Conservation (phyloP, 2,329 filamentous ascomycete genomes). For the Elsinoe necatrix region DNA sequence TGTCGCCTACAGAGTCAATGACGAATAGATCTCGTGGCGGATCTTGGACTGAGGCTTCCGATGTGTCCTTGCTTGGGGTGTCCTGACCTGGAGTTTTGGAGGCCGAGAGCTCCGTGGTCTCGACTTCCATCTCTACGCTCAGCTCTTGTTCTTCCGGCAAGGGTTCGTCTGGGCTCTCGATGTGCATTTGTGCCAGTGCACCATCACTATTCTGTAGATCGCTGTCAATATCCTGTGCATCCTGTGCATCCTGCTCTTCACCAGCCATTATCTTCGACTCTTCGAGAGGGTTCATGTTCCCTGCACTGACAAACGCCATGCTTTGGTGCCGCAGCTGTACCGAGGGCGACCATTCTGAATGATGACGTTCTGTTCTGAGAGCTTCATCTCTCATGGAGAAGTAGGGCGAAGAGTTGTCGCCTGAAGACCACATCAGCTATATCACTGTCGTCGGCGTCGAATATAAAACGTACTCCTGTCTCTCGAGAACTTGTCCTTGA, state of each 20-base stretch:
- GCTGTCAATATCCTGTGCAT: constrained; percentile 20
- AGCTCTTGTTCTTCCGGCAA: constrained; percentile 16
- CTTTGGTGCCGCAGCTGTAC: constrained; percentile 47
- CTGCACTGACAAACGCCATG: constrained; percentile 55
- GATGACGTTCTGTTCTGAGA: constrained; percentile 47
- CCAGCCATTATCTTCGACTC: constrained; percentile 27
- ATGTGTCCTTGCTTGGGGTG: constrained; percentile 1
- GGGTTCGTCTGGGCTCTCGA: constrained; percentile 20
- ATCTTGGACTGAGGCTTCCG: neutral
- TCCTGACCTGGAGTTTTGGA: constrained; percentile 12
- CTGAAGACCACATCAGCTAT: neutral
- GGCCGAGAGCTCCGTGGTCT: constrained; percentile 9
- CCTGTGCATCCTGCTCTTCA: constrained; percentile 22
- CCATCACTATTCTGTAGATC: constrained; percentile 27
- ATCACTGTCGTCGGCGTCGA: neutral
- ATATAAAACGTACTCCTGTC: constrained; percentile 16
- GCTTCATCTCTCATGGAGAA: constrained; percentile 51
- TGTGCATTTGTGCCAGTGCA: constrained; percentile 27
- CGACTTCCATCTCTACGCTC: constrained; percentile 16
- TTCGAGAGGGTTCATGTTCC: constrained; percentile 33
- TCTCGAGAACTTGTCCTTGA: constrained; percentile 15
- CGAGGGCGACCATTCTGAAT: constrained; percentile 39
- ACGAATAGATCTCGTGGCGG: constrained; percentile 22
- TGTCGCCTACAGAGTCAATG: constrained; percentile 28
- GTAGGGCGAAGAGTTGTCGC: constrained; percentile 10